Evolutionary conservation across 495 filamentous ascomycete genomes (phyloP).

Genomic region (Thozetella sp.): DNA sequence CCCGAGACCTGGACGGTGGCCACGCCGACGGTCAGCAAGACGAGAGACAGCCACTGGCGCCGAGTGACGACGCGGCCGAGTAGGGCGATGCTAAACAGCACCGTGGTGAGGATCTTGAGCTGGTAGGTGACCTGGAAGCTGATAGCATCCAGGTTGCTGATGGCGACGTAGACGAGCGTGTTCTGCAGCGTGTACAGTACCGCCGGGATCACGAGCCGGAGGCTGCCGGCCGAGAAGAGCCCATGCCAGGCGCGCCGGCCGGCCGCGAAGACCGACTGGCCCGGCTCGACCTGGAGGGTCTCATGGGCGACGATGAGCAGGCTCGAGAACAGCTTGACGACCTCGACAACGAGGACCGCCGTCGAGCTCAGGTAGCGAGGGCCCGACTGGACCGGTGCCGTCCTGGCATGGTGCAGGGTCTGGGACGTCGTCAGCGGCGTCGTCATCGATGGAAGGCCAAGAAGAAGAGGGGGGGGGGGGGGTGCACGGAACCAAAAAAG

Average conservation of each 20-base stretch:
- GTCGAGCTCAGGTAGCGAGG: constrained; percentile 73
- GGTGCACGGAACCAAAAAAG: too few species aligned
- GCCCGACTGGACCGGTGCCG: constrained; percentile 63
- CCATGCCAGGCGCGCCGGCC: constrained; percentile 55
- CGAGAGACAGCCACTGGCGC: constrained; percentile 64
- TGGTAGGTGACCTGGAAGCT: constrained; percentile 76
- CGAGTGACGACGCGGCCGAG: constrained; percentile 54
- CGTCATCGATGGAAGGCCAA: neutral
- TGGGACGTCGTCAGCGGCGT: constrained; percentile 21
- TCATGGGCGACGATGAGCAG: constrained; percentile 46
- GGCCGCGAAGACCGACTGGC: constrained; percentile 57
- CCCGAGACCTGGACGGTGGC: constrained; percentile 58
- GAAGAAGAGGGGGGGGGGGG: too few species aligned
- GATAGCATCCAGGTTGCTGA: constrained; percentile 71
- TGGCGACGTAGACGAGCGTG: constrained; percentile 69
- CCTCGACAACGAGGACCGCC: constrained; percentile 73
- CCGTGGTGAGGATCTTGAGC: constrained; percentile 69
- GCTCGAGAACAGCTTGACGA: constrained; percentile 67
- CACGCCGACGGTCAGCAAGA: constrained; percentile 65
- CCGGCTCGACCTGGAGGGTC: constrained; percentile 54
- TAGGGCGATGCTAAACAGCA: constrained; percentile 65
- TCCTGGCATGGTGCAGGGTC: constrained; percentile 70
- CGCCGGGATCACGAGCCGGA: constrained; percentile 74
- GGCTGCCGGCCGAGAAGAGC: constrained; percentile 71
- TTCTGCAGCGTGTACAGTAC: constrained; percentile 71